Evolutionary conservation across 106 monocot genomes (phyloP).

Genomic region (Acorus calamus): DNA sequence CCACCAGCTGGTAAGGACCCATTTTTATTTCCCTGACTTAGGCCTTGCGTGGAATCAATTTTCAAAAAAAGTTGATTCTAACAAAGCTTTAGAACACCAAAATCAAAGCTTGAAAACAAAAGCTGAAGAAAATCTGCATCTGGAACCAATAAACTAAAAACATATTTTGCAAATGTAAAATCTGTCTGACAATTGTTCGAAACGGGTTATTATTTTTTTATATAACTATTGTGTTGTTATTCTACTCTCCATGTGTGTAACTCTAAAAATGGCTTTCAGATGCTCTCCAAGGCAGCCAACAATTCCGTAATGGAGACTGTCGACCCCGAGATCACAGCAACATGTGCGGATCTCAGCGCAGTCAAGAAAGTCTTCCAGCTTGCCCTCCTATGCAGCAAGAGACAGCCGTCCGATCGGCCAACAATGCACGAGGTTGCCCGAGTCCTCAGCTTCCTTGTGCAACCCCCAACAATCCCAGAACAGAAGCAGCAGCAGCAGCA

Average conservation of each 20-base stretch:
- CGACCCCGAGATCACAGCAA: conserved; percentile 49
- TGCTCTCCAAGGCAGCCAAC: conserved; percentile 56
- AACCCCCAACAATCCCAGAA: conserved; percentile 6
- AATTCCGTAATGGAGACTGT: conserved; percentile 88
- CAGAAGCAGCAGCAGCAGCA: conserved; percentile 19
- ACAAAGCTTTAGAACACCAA: too few relatives aligned
- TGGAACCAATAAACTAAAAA: too few relatives aligned
- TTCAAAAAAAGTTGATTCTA: too few relatives aligned
- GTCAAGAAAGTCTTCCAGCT: conserved; percentile 85
- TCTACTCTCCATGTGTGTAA: too few relatives aligned
- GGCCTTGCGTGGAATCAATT: too few relatives aligned
- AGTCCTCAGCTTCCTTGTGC: conserved; percentile 51
- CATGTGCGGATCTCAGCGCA: conserved; percentile 51
- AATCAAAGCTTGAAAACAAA: too few relatives aligned
- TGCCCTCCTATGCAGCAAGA: conserved; percentile 83
- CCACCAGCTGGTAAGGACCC: neutral
- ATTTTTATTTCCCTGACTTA: too few relatives aligned
- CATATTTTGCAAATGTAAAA: too few relatives aligned
- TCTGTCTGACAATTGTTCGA: too few relatives aligned
- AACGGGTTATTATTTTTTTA: too few relatives aligned
- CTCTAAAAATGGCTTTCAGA: conserved; percentile 20
- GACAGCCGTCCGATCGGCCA: conserved; percentile 75
- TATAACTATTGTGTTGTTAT: too few relatives aligned
- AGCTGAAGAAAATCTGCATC: too few relatives aligned
- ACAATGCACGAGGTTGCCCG: conserved; percentile 91